phyloP scores from a whole-genome alignment of 257 asterid genomes.

The Schizonepeta tenuifolia region DNA sequence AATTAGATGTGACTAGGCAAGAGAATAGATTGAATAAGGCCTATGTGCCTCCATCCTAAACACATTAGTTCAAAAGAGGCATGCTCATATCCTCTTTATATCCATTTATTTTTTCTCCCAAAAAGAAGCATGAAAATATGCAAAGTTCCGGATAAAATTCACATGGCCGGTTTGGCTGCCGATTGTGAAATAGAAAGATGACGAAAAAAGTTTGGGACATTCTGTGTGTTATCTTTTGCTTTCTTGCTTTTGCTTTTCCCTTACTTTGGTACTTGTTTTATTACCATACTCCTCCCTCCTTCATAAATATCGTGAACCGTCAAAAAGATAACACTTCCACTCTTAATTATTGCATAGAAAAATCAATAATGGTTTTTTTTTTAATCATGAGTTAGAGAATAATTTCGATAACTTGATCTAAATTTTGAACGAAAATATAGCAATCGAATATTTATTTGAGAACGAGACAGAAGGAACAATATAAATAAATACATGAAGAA shows the following conservation, averaged over 20 bases:
- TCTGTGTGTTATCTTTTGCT: conserved; percentile 6
- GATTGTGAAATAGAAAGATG: background rate
- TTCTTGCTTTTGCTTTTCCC: conserved; percentile 24
- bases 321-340: no score
- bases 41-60: background rate
- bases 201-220: conserved; percentile 11
- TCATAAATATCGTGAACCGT: no score
- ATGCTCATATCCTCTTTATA: background rate
- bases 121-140: conserved; percentile 14
- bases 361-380: no score
- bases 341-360: no score
- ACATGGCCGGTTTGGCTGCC: conserved; percentile 23
- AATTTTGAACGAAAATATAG: no score
- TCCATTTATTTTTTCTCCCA: background rate
- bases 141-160: background rate
- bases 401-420: no score
- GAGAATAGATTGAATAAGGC: background rate
- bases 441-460: no score
- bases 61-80: background rate
- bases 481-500: background rate
- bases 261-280: background rate
- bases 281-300: no score
- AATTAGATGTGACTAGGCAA: background rate
- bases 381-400: no score
- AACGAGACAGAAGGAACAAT: no score